Percentiles rank a stretch among this genome's conserved stretches.
phyloP scores from a whole-genome alignment of 2,329 filamentous ascomycete genomes.

The Trichoderma koningii region DNA sequence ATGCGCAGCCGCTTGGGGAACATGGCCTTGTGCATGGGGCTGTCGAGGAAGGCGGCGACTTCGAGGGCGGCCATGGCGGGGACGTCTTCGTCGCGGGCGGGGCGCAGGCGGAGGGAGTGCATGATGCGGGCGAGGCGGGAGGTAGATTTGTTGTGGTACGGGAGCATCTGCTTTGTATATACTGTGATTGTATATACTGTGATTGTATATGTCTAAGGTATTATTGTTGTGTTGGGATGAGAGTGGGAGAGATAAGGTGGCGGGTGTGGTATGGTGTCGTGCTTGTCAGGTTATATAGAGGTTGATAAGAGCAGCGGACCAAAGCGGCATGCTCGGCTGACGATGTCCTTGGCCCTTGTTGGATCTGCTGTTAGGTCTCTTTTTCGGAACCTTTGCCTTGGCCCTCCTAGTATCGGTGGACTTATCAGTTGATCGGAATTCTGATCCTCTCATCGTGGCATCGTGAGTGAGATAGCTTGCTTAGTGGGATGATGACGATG shows the following conservation, averaged over 20 bases:
- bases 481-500: conserved; percentile 23
- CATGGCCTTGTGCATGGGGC: conserved; percentile 28
- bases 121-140: conserved; percentile 6
- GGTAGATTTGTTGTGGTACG: background rate
- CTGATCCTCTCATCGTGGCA: background rate
- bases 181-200: background rate
- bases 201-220: no score
- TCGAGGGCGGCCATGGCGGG: conserved; percentile 28
- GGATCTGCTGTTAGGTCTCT: no score
- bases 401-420: no score
- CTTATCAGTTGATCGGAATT: background rate
- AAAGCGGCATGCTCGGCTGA: no score
- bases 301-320: no score
- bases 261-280: no score
- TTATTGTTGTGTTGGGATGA: no score
- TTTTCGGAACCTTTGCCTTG: background rate
- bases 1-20: conserved; percentile 27
- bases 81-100: conserved; percentile 26
- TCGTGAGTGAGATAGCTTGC: background rate
- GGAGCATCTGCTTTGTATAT: background rate
- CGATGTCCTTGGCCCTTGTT: no score
- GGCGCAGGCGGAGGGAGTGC: conserved; percentile 25
- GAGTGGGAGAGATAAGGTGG: no score
- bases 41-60: conserved; percentile 27
- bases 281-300: no score